Base-by-base conservation (phyloP, 805 yeast species). In the Lipomyces lipofer region DNA sequence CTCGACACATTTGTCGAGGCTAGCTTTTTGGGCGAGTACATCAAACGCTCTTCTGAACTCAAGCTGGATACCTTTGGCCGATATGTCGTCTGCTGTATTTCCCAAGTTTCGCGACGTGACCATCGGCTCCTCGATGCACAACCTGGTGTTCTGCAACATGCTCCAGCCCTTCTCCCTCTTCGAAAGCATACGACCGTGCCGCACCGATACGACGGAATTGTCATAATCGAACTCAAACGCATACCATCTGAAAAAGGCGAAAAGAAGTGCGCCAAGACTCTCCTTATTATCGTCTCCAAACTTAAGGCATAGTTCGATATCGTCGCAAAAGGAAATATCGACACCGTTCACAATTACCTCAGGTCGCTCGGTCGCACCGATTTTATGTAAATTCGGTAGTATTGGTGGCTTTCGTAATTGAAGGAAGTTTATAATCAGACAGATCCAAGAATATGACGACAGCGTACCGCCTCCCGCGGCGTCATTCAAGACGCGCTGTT, bases 401-500 rank as follows among this genome's bases (percentile, higher is more conserved):
- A 64, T 39, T 10, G 66, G 64, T 22, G 61, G 63, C 4, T 19
- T 35, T 7, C 64, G 56, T 27, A 48, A 39, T 44, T 64, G 67
- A 17, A 64, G 48, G 46, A 61, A 64, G 40, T 61, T 63, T 46
- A 64, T 55, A 45, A 64, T 58, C 49, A 64, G 36, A 38, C 67
- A 64, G 10, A 64, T 57, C 64, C 66, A 63, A 17, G 67, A 62
- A 44, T 64, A 64, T 12, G 66, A 63, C 12, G 65, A 56, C 30
- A 64, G 46, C 4, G 67, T 64, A 7, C 63, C 66, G 24, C 66
- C 66, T 12, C 57, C 63, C 4, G 67, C 67, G n/a, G 67, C 67
- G 33, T 64, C 65, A 39, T 64, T 64, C 17, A 64, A 53, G 22
- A 21, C 52, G 9, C 67, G 60, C 33, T 54, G 59, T 38, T 64